Conservation (phyloP, 225 moss, liverwort and hornwort genomes). For the Bryum argenteum region DNA sequence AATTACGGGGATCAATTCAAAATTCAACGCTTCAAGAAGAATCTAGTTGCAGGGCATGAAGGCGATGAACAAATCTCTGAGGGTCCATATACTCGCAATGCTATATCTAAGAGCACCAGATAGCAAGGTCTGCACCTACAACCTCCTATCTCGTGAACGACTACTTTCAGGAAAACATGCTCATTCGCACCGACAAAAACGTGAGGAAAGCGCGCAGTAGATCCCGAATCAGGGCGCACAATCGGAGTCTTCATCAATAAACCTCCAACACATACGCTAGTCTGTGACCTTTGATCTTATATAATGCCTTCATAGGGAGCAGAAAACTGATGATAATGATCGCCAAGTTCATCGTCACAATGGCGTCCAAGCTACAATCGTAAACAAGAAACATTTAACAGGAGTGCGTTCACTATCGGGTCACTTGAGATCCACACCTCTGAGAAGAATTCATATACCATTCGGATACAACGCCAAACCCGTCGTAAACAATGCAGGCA, state of each 20-base stretch:
- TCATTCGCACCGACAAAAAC: not conserved
- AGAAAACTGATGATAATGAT: not conserved
- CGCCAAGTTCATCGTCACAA: not conserved
- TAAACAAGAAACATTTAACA: conserved; percentile 4
- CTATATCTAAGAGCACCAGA: conserved; percentile 9
- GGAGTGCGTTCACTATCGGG: not conserved
- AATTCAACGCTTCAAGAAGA: conserved; percentile 1
- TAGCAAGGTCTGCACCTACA: conserved; percentile 9
- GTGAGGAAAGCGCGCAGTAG: not conserved
- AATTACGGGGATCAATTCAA: conserved; percentile 9
- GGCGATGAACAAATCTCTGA: conserved; percentile 4
- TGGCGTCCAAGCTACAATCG: conserved; percentile 5
- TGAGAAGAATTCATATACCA: too few species aligned
- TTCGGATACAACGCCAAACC: too few species aligned
- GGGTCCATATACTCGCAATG: conserved; percentile 12
- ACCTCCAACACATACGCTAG: not conserved
- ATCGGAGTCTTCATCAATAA: not conserved
- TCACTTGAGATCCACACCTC: too few species aligned
- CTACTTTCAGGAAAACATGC: not conserved
- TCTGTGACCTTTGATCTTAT: not conserved
- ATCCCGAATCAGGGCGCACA: conserved; percentile 9
- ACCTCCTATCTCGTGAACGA: conserved; percentile 1
- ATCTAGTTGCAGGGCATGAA: conserved; percentile 10
- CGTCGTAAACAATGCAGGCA: too few species aligned
- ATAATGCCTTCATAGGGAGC: not conserved